Base-by-base conservation (phyloP, 2,329 filamentous ascomycete species). In the Aspergillus carbonarius region DNA sequence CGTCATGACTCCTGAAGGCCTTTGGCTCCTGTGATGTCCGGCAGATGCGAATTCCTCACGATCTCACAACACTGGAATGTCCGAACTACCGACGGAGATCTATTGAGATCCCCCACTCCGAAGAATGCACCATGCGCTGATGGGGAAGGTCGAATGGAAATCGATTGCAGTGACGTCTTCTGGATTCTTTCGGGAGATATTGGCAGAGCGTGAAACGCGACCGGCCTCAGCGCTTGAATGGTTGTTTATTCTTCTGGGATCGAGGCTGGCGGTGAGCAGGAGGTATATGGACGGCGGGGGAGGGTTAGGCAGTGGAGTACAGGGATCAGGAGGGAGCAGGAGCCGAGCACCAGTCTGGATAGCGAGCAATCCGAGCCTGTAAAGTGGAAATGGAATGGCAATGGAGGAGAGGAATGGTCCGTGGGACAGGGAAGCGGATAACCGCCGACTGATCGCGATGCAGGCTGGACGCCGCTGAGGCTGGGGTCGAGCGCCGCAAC, bases 61-160 rank as follows among this genome's bases (percentile, higher is more conserved):
- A 63, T 65, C 61, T 65, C 58, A 66, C 61, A 68, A 70, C 54
- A 71, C 64, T 70, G 72, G 74, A 77, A 78, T 79, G 68, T 68
- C 64, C 67, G 66, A 67, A 63, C 63, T 66, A 72, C 66, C 66
- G 67, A 66, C 72, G 76, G 76, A 75, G 76, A 78, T 77, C 76
- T 74, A 68, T 68, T 59, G 66, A 73, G 76, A 78, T 73, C 76
- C 67, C 76, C 76, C 72, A 72, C 72, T 66, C 72, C 61, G 70
- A 69, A 63, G 72, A 74, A 76, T 77, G 70, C 66, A 77, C 76
- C 76, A 78, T 78, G 72, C 73, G 75, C 70, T 61, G 61, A 63
- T 55, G 61, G 52, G 54, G 48, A 34, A 55, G 57, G 15, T 50
- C 48, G 34, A 64, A 57, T 59, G 52, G 51, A 63, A 55, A 18